Evolutionary conservation across 306 rosid species (phyloP).

Genomic region (Ormosia emarginata): DNA sequence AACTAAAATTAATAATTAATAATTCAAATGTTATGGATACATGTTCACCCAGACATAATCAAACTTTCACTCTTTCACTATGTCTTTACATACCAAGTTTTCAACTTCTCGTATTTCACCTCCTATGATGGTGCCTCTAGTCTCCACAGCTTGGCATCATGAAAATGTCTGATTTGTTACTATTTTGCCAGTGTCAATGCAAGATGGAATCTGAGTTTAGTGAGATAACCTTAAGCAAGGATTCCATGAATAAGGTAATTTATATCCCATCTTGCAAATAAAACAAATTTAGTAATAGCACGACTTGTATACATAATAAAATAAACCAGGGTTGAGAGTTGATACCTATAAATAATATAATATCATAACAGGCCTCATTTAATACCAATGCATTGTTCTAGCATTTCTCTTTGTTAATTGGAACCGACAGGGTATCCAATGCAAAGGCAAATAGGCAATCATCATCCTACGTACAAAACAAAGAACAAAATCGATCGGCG

Average conservation of each 20-base stretch:
- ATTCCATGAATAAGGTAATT: neutral
- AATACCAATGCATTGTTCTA: neutral
- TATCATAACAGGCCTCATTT: neutral
- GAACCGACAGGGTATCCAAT: conserved; percentile 39
- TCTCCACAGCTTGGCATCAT: neutral
- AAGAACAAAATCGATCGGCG: conserved; percentile 28
- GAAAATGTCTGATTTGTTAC: too few relatives aligned
- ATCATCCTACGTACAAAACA: conserved; percentile 25
- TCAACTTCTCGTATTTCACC: neutral
- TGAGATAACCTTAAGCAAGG: too few relatives aligned
- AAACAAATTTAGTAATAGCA: neutral
- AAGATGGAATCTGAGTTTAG: too few relatives aligned
- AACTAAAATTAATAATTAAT: neutral
- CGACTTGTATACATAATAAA: neutral
- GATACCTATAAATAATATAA: neutral
- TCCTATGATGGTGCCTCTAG: neutral
- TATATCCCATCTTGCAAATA: neutral
- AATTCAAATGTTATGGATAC: neutral
- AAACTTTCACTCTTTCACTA: neutral
- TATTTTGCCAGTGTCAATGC: too few relatives aligned
- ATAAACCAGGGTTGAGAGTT: neutral
- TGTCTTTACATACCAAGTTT: neutral
- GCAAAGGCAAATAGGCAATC: conserved; percentile 4
- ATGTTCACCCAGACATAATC: neutral
- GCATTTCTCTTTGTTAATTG: neutral